phyloP scores from a whole-genome alignment of 495 filamentous ascomycete genomes.

The Daldinia decipiens region DNA sequence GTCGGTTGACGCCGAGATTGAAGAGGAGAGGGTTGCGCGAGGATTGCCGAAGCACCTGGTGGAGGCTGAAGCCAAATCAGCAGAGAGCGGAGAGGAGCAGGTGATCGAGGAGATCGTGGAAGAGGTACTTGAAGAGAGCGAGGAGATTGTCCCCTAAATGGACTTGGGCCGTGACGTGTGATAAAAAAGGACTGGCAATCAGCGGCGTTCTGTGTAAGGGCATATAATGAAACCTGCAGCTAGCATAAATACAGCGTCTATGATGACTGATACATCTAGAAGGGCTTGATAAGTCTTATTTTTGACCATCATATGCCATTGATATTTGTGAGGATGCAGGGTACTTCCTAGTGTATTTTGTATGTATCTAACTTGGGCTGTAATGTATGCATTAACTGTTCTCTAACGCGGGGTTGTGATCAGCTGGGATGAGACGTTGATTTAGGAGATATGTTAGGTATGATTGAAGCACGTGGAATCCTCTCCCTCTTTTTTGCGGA shows the following conservation, averaged over 20 bases:
- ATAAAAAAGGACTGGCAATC: slow-evolving; percentile 31
- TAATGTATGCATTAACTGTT: too few species aligned
- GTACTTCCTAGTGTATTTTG: neutral
- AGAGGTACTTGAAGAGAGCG: slow-evolving; percentile 92
- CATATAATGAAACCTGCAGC: slow-evolving; percentile 25
- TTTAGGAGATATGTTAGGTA: neutral
- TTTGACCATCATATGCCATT: slow-evolving; percentile 18
- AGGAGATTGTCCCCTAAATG: slow-evolving; percentile 68
- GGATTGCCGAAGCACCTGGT: slow-evolving; percentile 72
- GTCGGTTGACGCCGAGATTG: slow-evolving; percentile 75
- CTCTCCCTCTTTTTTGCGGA: neutral
- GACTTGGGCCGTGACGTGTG: neutral
- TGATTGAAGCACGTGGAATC: neutral
- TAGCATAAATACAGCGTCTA: slow-evolving; percentile 31
- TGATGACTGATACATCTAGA: slow-evolving; percentile 4
- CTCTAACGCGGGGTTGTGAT: neutral
- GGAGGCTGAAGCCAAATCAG: slow-evolving; percentile 65
- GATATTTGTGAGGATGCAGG: slow-evolving; percentile 17
- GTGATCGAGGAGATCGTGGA: slow-evolving; percentile 91
- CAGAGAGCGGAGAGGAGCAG: slow-evolving; percentile 70
- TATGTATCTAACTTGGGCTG: neutral
- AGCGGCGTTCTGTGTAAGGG: slow-evolving; percentile 46
- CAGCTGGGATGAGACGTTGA: neutral
- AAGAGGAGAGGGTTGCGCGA: slow-evolving; percentile 73
- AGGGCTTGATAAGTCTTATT: neutral